These are phyloP conservation scores for Peniophora sp. DNA, from an alignment of 1,284 basidiomycete genomes.

Conservation along the genomic window DNA sequence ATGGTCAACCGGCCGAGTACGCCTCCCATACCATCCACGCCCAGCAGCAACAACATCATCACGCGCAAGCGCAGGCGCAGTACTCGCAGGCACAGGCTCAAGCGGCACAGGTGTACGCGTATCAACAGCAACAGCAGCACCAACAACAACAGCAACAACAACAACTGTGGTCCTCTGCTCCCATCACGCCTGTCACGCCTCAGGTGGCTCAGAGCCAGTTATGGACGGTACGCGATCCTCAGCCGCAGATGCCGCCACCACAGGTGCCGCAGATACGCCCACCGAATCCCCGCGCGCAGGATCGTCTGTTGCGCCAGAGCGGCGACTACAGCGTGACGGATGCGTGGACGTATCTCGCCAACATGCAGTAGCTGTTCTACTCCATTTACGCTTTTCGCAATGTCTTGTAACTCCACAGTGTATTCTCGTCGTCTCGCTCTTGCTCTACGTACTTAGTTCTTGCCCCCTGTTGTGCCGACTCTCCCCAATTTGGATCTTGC, in stretches of 20 bases:
- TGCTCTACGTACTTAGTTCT: too few species aligned
- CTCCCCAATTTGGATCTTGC: too few species aligned
- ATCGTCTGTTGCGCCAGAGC: constrained; percentile 10
- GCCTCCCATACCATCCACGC: background rate
- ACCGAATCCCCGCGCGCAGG: constrained; percentile 2
- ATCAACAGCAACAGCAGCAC: background rate
- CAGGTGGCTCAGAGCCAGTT: constrained; percentile 5
- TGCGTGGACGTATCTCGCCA: constrained; percentile 16
- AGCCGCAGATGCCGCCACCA: constrained; percentile 2
- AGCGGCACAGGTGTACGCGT: background rate
- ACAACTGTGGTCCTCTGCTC: background rate
- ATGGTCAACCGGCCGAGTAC: background rate
- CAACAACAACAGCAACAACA: background rate
- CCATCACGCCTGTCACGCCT: background rate
- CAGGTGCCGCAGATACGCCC: constrained; percentile 12
- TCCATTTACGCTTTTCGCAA: too few species aligned
- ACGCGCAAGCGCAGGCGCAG: constrained; percentile 1
- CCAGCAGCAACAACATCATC: constrained; percentile 2
- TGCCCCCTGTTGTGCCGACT: too few species aligned
- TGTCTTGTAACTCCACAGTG: too few species aligned
- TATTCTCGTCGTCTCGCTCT: too few species aligned
- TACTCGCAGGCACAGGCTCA: too few species aligned
- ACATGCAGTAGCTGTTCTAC: too few species aligned
- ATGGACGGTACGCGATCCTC: constrained; percentile 4
- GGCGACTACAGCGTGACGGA: constrained; percentile 19